Base-by-base conservation (phyloP, 1,139 yeast genomes). In the Pichia sp. region DNA sequence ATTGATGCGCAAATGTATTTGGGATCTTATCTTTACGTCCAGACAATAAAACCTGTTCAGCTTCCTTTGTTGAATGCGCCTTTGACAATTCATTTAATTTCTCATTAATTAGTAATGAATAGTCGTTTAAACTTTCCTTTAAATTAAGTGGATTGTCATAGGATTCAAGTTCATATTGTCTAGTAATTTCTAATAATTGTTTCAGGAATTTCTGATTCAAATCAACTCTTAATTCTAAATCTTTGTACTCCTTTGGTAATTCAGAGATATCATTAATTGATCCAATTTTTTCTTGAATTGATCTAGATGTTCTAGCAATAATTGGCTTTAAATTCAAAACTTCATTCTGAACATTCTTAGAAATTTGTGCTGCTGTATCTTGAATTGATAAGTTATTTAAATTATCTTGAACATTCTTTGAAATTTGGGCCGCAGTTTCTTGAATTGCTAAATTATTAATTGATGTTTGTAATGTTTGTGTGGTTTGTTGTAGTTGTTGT, bases 131-230 rank as follows among this genome's bases (percentile, higher is more conserved):
- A 35, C 79, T 59, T 70, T 85, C 76, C 58, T 77, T 63, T 63
- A 81, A 71, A 46, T 83, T 85, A 37, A 88, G 88, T 29, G 89
- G 89, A 57, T 81, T 82, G 62, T 83, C 90, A 63, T 83, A 83
- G 44, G 83, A 77, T 47, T 80, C 80, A 51, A 80, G 74, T 57
- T 74, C 84, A 59, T 75, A 83, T 50, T 85, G 83, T 49, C 74
- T 80, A 40, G 85, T 77, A 56, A 79, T 77, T 27, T 73, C 71
- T 48, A 82, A 70, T 54, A 81, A 69, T 61, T 79, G 80, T 53
- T 79, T 77, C 66, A 80, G 80, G 54, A 80, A 74, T 48, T 71
- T 71, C 60, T 79, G 77, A 56, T 82, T 69, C 48, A 77, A 71
- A 64, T 82, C 92, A 53, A 84, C 81, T 59, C 77, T 77, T 52